Base-by-base conservation (phyloP, 192 early-diverging fungal species). In the Coemansia sp. region DNA sequence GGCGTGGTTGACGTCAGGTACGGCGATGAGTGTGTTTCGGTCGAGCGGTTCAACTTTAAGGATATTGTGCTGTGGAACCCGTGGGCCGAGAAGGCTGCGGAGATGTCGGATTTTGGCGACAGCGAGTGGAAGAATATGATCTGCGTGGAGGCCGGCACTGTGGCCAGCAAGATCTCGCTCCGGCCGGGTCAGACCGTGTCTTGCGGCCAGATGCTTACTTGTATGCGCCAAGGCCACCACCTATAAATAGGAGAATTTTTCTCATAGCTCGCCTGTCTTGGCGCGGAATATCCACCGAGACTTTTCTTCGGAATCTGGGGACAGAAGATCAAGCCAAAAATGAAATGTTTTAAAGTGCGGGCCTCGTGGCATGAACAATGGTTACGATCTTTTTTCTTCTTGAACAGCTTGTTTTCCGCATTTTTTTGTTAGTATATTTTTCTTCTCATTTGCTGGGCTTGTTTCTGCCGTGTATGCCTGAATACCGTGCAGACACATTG, bases 21-120 rank as follows among this genome's bases (percentile, higher is more conserved):
- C 18, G 77, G 62, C 7, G 49, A 43, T 14, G 60, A 67, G 51
- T 40, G 47, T 12, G 50, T 77, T 4, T 23, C 31, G 52, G 24
- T 77, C 42, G 64, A 59, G 52, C 50, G 67, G 27, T 69, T 72
- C 60, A 69, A 78, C 63, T 76, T 82, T 58, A 64, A 57, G 32
- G 84, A 86, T 52, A 58, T 80, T 74, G 77, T 97, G 32, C 88
- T 97, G 27, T 98, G 96, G 96, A 98, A 98, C 61, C 93, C 94
- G 6, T 98, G 96, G 96, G 81, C 82, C 14, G 91, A 91, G 31
- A 95, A 93, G 78, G 89, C 96, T 10, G 70, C 81, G 35, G 86
- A 75, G n/a, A 90, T 98, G 89, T 84, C 81, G 10, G 96, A 98
- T 71, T 93, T 97, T 80, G 92, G 75, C 18, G 84, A 95, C 71